Evolutionary conservation across 1,284 basidiomycete species (phyloP), one percentile per base, ranked within the genome.

Genomic region (Cutaneotrichosporon dermatis): DNA sequence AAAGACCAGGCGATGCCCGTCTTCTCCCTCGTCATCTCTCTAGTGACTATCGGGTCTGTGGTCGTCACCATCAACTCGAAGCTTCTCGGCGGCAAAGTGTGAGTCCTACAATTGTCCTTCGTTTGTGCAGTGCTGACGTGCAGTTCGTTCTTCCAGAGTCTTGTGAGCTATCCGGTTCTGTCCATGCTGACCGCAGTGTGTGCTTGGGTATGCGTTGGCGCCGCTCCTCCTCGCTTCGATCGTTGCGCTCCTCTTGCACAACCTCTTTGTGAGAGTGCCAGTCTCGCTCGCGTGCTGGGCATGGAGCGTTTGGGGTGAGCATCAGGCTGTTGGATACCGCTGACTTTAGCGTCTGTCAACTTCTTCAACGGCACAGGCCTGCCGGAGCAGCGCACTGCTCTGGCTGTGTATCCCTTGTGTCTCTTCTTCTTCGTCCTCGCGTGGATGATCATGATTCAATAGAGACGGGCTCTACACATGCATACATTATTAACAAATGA

Each of bases 381-480:
- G 64, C 90, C 92, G 62, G 88, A 87, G 66, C 88, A 89, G 64
- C 84, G 92, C 41, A 89, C 91, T 54, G 76, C 93, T 58, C 84
- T 97, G 42, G 93, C 93, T 35, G 92, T 96, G 69, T 97, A 96
- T 77, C 93, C 93, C 16, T 80, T 95, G 49, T 81, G 92, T 57
- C 66, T 82, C 50, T 80, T 82, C 68, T 82, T 80, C 72, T 81
- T 81, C 66, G 75, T 82, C 34, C 68, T 94, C 39, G 89, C 90
- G 12, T 93, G 91, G 91, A 93, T 94, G 91, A 92, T 94, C 66
- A 82, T 94, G 70, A 93, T 94, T 66, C 89, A 92, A 73, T 90
- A 25, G 25, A 25, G 25, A 25, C 25, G 25, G 41, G 52, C 13
- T 16, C 12, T 36, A 40, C 50, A 39, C 25, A 39, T 40, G 50